These are phyloP conservation scores for Cicer chorassanicum DNA, from an alignment of 306 rosid genomes.

Conservation along the genomic window DNA sequence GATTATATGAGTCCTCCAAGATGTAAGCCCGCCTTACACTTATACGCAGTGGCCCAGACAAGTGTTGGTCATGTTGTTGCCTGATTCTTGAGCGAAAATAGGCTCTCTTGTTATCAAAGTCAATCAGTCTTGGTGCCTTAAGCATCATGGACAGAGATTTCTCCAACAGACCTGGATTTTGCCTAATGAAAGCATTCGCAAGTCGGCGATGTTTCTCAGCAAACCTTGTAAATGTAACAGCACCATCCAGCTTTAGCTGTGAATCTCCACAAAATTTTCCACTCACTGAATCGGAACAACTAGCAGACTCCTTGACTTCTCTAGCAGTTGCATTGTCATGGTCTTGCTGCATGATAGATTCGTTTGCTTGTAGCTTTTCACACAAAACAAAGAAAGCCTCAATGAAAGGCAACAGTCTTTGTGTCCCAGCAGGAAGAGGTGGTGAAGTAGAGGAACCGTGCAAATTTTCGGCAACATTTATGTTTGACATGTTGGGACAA, in stretches of 20 bases:
- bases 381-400: conserved; percentile 98
- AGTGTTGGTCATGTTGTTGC: conserved; percentile 93
- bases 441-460: conserved; percentile 87
- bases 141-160: conserved; percentile 96
- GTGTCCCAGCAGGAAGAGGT: conserved; percentile 98
- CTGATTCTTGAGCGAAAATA: conserved; percentile 96
- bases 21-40: conserved; percentile 95
- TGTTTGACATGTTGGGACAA: conserved; percentile 59
- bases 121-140: conserved; percentile 94
- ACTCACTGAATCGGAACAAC: conserved; percentile 59
- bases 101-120: conserved; percentile 94
- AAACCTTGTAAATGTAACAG: conserved; percentile 82
- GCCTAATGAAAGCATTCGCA: conserved; percentile 91
- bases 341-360: conserved; percentile 68
- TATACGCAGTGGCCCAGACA: conserved; percentile 83
- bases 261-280: conserved; percentile 58
- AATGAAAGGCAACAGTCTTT: conserved; percentile 90
- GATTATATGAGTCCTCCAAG: conserved; percentile 96
- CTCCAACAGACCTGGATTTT: conserved; percentile 93
- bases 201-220: conserved; percentile 98
- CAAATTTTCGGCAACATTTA: conserved; percentile 70
- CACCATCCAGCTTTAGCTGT: conserved; percentile 76
- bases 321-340: conserved; percentile 73
- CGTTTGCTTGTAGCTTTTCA: conserved; percentile 87
- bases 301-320: conserved; percentile 92